Base-by-base conservation (phyloP, 345 rosid species). In the Camelina neglecta region DNA sequence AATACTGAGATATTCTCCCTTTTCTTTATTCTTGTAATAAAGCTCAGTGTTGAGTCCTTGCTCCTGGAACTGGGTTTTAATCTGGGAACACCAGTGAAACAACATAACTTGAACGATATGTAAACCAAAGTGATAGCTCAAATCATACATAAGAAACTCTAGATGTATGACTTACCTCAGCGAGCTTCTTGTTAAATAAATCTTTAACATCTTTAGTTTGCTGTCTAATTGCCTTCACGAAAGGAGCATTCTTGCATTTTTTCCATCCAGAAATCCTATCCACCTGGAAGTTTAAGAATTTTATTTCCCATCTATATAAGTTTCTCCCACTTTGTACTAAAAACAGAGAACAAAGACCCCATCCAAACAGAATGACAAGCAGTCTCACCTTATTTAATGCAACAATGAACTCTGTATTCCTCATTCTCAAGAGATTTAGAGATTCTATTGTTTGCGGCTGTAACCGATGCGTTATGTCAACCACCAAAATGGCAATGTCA, bases 181-280 rank as follows among this genome's bases (percentile, higher is more conserved):
- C 79, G 58, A 92, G 84, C 83, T 90, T 89, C 90, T 20, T 82
- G 68, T 90, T 85, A 73, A 95, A 95, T 80, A 90, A 92, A 80
- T 77, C 84, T 61, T 49, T 79, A 55, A 92, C 97, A 67, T 90
- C 92, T 75, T 74, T 80, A 57, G 82, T 51, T 76, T 92, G 99
- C 65, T 85, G 85, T 81, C 87, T 92, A 82, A 92, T 44, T 74
- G 99, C 81, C 74, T 83, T 83, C 66, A 59, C 12, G 66, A 92
- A 89, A 63, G 98, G 98, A 45, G 93, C 81, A 86, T 94, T 94
- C 68, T 83, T 85, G 65, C 86, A 80, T 53, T 79, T 65, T 86
- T 88, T 89, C 99, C 99, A 92, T 58, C 86, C 97, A 88, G 92
- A 90, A 13, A 92, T 88, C 78, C 93, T 89, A 85, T 94, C 99